Evolutionary conservation across 129 eudicot species (phyloP).

Genomic region (Heracleum sosnowskyi): DNA sequence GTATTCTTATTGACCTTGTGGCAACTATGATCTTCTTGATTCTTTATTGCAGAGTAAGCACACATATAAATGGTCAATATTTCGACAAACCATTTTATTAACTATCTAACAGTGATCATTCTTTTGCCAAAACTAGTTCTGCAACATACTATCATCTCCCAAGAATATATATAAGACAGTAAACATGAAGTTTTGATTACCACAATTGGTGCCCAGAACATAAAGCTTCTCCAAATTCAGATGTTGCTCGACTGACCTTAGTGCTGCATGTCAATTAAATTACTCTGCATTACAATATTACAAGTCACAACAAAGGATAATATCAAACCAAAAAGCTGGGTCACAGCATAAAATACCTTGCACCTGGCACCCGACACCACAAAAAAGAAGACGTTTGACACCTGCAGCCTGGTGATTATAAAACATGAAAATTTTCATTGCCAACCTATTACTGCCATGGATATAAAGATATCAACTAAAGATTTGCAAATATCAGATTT

Average conservation of each 20-base stretch:
- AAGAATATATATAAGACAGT: background rate
- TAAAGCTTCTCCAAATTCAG: constrained; percentile 94
- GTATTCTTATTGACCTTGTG: background rate
- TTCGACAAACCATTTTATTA: background rate
- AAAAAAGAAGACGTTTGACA: constrained; percentile 88
- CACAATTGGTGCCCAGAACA: constrained; percentile 95
- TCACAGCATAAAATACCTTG: constrained; percentile 51
- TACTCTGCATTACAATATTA: constrained; percentile 65
- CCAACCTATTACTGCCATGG: background rate
- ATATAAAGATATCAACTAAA: background rate
- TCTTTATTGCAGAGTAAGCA: background rate
- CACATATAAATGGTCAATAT: background rate
- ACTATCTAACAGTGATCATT: background rate
- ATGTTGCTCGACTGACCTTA: constrained; percentile 85
- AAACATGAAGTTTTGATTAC: constrained; percentile 28
- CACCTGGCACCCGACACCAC: constrained; percentile 99
- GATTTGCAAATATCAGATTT: background rate
- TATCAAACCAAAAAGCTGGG: constrained; percentile 7
- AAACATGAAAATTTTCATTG: background rate
- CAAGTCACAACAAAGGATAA: constrained; percentile 38
- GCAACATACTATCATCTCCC: background rate
- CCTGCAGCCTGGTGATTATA: constrained; percentile 70
- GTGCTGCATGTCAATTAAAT: constrained; percentile 81
- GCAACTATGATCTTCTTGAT: background rate
- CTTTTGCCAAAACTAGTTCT: background rate